phyloP scores from a whole-genome alignment of 306 rosid species.

The barrel medic (Medicago truncatula) region MtrunA17r5.0-ANR NC_053048.1:55633001-55633500 shows the following conservation, averaged over 20 bases:
- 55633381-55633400: conserved; percentile 55
- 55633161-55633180: conserved; percentile 20
- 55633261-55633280: conserved; percentile 46
- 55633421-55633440: conserved; percentile 44
- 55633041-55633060: conserved; percentile 69
- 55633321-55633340: conserved; percentile 58
- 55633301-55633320: conserved; percentile 62
- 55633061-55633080: conserved; percentile 57
- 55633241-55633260: conserved; percentile 49
- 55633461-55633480: conserved; percentile 46
- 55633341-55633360: conserved; percentile 50
- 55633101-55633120: conserved; percentile 62
- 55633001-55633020: conserved; percentile 62
- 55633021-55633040: conserved; percentile 62
- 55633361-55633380: conserved; percentile 55
- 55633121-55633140: conserved; percentile 62
- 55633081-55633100: conserved; percentile 53
- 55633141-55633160: conserved; percentile 23
- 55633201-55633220: conserved; percentile 44
- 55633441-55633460: conserved; percentile 47
- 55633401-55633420: conserved; percentile 50
- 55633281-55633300: conserved; percentile 53
- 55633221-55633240: conserved; percentile 65
- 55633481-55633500: conserved; percentile 38
- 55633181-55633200: conserved; percentile 25